Evolutionary conservation across 2,329 filamentous ascomycete species (phyloP), one percentile per base, ranked within the genome.

Genomic region (Coniochaeta ligniaria): DNA sequence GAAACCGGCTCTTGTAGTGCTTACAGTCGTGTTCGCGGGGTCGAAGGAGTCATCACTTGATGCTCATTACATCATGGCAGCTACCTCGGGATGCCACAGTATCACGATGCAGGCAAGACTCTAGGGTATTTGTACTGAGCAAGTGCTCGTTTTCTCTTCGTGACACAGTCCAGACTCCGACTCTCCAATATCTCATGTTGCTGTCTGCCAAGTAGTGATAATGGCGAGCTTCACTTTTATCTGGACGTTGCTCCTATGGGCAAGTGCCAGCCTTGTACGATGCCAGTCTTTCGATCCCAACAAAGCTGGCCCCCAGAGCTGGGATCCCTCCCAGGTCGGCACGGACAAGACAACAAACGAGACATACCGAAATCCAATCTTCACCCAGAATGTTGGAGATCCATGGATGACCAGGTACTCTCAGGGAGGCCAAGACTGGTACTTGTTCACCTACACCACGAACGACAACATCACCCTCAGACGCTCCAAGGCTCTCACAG

Each of bases 361-460:
- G 14, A 76, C 74, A 1, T 77, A 70, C 60, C 74, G 69, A 12
- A 77, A 77, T 59, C 75, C 75, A 0, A 73, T 76, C 59, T 72
- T 74, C 67, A 73, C 73, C 7, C 57, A 68, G 16, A 74, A 75
- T 43, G 67, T 74, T 7, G 75, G 74, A 11, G 75, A 77, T 59
- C 75, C 75, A 8, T 76, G 73, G 66, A 75, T 76, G 66, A 71
- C 73, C 1, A 70, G 64, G 36, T 73, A 76, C 57, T 68, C 64
- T 9, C 43, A 60, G n/a, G 62, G 65, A 47, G 70, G 70, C 41
- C 68, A 72, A n/a, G 68, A 69, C 22, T 75, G 73, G 70, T 77
- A 77, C 60, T 64, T 76, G 43, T 73, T 76, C 65, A 76, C 75
- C 0, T 76, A 75, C 54, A 68, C 71, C 8, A 76, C 74, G 11